These are phyloP conservation scores for Staphylotrichum longicolle DNA, from an alignment of 495 filamentous ascomycete species.

Conservation along the genomic window DNA sequence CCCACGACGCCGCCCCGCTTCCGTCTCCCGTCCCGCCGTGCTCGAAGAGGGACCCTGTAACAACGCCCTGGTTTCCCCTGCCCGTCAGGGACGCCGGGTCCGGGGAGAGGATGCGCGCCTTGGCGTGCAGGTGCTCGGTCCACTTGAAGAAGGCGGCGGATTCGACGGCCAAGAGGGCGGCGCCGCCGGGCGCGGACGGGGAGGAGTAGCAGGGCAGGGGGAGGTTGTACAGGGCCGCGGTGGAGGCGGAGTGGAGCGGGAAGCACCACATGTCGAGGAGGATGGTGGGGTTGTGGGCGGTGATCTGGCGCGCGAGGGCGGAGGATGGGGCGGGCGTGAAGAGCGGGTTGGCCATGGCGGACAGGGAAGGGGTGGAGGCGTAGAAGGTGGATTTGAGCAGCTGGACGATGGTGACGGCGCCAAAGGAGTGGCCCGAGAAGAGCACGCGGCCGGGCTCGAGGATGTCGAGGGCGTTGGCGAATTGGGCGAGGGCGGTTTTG, in stretches of 20 bases:
- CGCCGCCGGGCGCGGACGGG: constrained; percentile 42
- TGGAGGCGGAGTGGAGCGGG: constrained; percentile 56
- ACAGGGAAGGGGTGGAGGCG: constrained; percentile 37
- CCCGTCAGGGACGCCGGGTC: constrained; percentile 37
- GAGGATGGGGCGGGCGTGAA: constrained; percentile 51
- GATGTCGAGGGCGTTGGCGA: constrained; percentile 58
- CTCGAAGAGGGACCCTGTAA: not conserved
- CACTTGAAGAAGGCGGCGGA: constrained; percentile 71
- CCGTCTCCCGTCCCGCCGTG: not conserved
- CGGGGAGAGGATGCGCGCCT: constrained; percentile 55
- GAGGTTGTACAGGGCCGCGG: constrained; percentile 56
- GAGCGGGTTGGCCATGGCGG: constrained; percentile 36
- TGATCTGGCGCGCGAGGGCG: constrained; percentile 58
- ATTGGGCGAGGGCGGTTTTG: constrained; percentile 45
- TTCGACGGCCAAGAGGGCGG: constrained; percentile 59
- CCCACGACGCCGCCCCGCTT: no score
- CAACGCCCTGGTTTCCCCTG: not conserved
- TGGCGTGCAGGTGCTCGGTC: constrained; percentile 59
- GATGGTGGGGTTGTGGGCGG: constrained; percentile 54
- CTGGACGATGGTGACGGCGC: constrained; percentile 66
- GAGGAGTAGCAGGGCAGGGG: constrained; percentile 63
- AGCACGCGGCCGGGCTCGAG: constrained; percentile 66
- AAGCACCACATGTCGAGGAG: constrained; percentile 75
- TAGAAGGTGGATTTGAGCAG: constrained; percentile 72
- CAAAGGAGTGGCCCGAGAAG: constrained; percentile 75